Evolutionary conservation across 805 yeast genomes (phyloP), one percentile per base, ranked within the genome.

Genomic region (Yarrowia sp.): DNA sequence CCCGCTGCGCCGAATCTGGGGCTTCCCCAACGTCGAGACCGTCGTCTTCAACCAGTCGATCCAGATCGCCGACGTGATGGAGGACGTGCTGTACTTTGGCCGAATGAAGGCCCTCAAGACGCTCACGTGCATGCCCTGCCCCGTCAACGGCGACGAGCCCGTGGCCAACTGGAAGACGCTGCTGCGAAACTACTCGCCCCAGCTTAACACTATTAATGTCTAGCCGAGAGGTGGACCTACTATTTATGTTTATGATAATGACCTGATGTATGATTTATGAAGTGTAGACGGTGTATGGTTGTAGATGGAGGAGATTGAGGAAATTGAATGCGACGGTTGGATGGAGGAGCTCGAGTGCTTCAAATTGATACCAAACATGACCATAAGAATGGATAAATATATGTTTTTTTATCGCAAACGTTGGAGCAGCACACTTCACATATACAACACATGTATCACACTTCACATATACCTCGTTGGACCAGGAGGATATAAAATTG

Each of bases 1-100:
- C 8, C 55, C 66, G 0, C 66, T 46, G 36, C 53, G 66, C 2
- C 66, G 66, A 36, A 61, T 61, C 66, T 61, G 66, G 66, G 66
- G 66, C 17, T 61, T 61, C 46, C 66, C 66, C 34, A 61, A 61
- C 55, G 66, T 61, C 9, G 66, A 61, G 30, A 61, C 66, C 36
- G 55, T 61, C 10, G 55, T 61, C 13, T 61, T 61, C 46, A 61
- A 61, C 44, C 55, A 47, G 43, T 61, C 55, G 34, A 46, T 39
- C 24, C 53, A 47, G 46, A 39, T 61, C 12, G 55, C 66, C 17
- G 66, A 47, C 53, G 66, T 61, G 13, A 61, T 61, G 55, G 66
- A 61, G 44, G 66, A 61, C 38, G 46, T 61, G 36, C 49, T 61
- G 20, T 61, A 61, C 38, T 61, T 61, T 47, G 66, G 66, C 36